Evolutionary conservation across 179 eudicot species (phyloP).

Genomic region (Corrigiola litoralis): DNA sequence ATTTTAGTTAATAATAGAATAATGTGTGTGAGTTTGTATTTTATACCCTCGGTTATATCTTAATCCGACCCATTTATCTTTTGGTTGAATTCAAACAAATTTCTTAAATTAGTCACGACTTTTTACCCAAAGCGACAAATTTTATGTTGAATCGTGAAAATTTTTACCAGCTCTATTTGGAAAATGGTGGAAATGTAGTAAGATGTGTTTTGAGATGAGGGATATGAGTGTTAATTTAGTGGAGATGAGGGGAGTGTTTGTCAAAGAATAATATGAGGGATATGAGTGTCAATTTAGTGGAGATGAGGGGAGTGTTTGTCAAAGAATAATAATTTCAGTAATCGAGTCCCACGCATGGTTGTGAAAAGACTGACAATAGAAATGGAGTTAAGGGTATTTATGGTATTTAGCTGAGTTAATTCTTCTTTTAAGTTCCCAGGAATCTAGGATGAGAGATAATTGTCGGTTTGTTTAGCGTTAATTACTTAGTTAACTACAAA

Average conservation of each 20-base stretch:
- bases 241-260: neutral
- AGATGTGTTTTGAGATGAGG: no score
- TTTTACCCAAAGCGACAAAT: no score
- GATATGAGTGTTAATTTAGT: neutral
- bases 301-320: neutral
- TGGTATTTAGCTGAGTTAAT: neutral
- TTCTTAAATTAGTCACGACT: no score
- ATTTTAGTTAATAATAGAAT: no score
- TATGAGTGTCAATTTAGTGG: neutral
- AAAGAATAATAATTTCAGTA: neutral
- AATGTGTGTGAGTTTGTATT: no score
- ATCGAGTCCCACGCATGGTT: constrained; percentile 8
- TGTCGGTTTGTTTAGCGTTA: constrained; percentile 15
- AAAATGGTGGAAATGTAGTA: neutral
- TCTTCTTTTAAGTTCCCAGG: neutral
- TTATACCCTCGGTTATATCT: no score
- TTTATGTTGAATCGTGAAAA: no score
- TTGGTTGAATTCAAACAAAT: no score
- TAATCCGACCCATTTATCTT: no score
- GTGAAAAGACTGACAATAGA: neutral
- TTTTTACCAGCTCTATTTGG: no score
- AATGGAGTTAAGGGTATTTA: neutral
- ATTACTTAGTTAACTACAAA: no score
- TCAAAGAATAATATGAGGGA: no score
- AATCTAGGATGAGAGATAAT: constrained; percentile 1